Percentiles rank a stretch among this genome's conserved stretches.
Evolutionary conservation across 2,329 filamentous ascomycete genomes (phyloP).

Genomic region (Paraphoma sp.): DNA sequence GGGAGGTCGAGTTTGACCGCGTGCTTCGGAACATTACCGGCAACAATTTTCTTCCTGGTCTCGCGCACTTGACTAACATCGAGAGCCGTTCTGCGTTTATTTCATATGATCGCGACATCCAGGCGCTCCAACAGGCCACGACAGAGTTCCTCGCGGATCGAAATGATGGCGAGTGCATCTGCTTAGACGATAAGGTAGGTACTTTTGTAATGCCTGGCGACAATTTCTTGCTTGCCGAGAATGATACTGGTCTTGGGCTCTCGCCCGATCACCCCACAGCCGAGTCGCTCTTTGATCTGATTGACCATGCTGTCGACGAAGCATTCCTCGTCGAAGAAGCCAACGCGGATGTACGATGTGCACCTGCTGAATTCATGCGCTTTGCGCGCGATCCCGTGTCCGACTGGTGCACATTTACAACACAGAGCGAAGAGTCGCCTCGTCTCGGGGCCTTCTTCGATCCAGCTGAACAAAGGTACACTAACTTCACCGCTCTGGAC

Average conservation of each 20-base stretch:
- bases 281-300: background rate
- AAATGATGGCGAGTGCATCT: slow-evolving; percentile 6
- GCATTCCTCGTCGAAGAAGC: background rate
- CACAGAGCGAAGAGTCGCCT: background rate
- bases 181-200: background rate
- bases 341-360: background rate
- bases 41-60: slow-evolving; percentile 5
- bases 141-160: slow-evolving; percentile 7
- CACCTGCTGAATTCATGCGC: background rate
- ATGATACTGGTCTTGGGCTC: background rate
- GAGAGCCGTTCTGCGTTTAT: slow-evolving; percentile 2
- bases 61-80: slow-evolving; percentile 2
- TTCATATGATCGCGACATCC: slow-evolving; percentile 8
- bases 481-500: background rate
- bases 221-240: background rate
- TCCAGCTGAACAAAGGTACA: background rate
- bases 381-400: background rate
- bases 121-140: slow-evolving; percentile 8
- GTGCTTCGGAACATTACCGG: slow-evolving; percentile 2
- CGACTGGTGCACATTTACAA: too few relatives aligned
- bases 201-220: slow-evolving; percentile 7
- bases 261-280: background rate
- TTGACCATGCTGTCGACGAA: background rate
- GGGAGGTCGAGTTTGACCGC: slow-evolving; percentile 2
- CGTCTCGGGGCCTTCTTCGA: background rate